Conservation (phyloP, 768 basidiomycete genomes). For the Holtermannia corniformis region DNA sequence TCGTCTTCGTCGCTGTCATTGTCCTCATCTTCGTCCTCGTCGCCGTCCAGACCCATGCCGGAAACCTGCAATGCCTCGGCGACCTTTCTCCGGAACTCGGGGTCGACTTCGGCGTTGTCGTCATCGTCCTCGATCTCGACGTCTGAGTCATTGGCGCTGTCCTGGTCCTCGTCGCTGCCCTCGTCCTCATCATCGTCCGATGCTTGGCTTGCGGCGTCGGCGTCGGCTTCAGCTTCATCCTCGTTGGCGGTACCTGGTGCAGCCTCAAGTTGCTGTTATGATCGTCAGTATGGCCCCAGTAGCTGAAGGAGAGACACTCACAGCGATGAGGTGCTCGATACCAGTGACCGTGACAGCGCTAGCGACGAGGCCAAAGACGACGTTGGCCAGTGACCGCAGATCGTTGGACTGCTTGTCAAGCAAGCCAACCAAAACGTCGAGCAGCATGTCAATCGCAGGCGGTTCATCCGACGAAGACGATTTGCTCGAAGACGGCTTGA, state of each 20-base stretch:
- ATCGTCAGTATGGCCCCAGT: slow-evolving; percentile 2
- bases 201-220: slow-evolving; percentile 42
- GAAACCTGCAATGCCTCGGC: slow-evolving; percentile 44
- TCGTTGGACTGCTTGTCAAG: slow-evolving; percentile 74
- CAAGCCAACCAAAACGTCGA: slow-evolving; percentile 83
- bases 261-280: slow-evolving; percentile 76
- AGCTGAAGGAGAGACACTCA: slow-evolving; percentile 44
- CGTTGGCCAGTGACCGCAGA: slow-evolving; percentile 66
- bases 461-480: slow-evolving; percentile 38
- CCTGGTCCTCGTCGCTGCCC: slow-evolving; percentile 24
- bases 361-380: slow-evolving; percentile 66
- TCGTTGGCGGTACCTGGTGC: slow-evolving; percentile 6
- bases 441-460: slow-evolving; percentile 69
- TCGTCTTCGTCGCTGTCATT: slow-evolving; percentile 52
- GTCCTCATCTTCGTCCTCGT: slow-evolving; percentile 49
- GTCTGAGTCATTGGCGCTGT: slow-evolving; percentile 4
- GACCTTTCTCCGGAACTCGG: slow-evolving; percentile 56
- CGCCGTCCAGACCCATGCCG: slow-evolving; percentile 43
- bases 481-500: slow-evolving; percentile 22
- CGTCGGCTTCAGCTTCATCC: slow-evolving; percentile 31
- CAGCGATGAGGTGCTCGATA: slow-evolving; percentile 68
- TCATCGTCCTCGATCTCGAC: slow-evolving; percentile 38
- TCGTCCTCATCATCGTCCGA: slow-evolving; percentile 31
- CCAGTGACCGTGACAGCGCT: slow-evolving; percentile 58
- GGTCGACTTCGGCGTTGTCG: slow-evolving; percentile 44